A percentile compares a stretch with the other conserved stretches of the same genome.
Evolutionary conservation across 139 green algal species (phyloP).

Genomic region (Desmodesmus armatus): DNA sequence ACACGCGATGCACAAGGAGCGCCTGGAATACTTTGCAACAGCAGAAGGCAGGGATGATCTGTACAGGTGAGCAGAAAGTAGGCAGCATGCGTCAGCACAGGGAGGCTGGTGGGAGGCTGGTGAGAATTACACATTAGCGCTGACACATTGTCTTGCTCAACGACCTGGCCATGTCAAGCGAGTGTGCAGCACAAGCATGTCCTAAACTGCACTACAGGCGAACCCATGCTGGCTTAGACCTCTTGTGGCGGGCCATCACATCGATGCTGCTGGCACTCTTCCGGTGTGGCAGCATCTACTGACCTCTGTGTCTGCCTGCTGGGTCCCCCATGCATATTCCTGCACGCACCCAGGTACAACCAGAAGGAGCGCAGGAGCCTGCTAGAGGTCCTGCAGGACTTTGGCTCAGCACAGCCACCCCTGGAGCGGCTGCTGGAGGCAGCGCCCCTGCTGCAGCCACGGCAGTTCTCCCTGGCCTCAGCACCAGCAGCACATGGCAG

Average conservation of each 20-base stretch:
- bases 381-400: constrained; percentile 93
- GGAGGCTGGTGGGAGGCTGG: too few species aligned
- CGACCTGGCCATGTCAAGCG: background rate
- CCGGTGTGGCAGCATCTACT: too few species aligned
- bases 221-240: too few species aligned
- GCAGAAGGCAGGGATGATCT: constrained; percentile 84
- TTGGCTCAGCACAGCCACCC: constrained; percentile 70
- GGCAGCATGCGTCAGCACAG: too few species aligned
- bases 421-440: constrained; percentile 89
- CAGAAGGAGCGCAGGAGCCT: constrained; percentile 60
- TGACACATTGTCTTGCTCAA: too few species aligned
- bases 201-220: too few species aligned
- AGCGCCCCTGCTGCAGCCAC: constrained; percentile 79
- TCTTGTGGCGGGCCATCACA: too few species aligned
- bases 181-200: background rate
- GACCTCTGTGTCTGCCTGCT: too few species aligned
- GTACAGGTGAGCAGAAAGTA: constrained; percentile 65
- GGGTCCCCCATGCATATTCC: background rate
- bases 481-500: constrained; percentile 65
- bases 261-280: too few species aligned
- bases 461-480: constrained; percentile 93
- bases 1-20: constrained; percentile 73
- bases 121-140: too few species aligned
- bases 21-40: constrained; percentile 87
- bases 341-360: constrained; percentile 60